Base-by-base conservation (phyloP, 768 basidiomycete species). In the Lactarius indigo region DNA sequence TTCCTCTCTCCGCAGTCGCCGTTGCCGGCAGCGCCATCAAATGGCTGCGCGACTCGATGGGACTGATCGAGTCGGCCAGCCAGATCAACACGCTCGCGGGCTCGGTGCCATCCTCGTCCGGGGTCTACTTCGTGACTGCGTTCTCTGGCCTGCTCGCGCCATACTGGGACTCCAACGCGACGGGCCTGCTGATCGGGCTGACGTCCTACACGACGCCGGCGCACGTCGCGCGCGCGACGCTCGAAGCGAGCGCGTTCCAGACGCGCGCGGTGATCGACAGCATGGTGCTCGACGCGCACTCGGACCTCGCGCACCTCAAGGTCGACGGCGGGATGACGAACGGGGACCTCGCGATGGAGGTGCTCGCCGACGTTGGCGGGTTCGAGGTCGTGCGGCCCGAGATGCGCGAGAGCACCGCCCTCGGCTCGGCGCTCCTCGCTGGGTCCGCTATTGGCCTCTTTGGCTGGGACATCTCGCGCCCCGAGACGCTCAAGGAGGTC, bases 261-360 rank as follows among this genome's bases (percentile, higher is more conserved):
- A 97, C 96, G 15, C 87, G 91, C 64, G 97, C 94, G 9, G 92
- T 99, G 71, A 84, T 98, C 57, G 94, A 98, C 75, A 90, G 92
- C 73, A 99, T 99, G 91, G 89, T 91, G 75, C 79, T 91, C 62
- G 96, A 99, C 78, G 90, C 92, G n/a, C 84, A 84, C 18, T 80
- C 82, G 5, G 87, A 91, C 57, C 83, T 97, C 62, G 88, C 89
- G 73, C 84, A 90, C 71, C 86, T 99, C 69, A 96, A 90, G 76
- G 96, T 99, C 41, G 97, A 98, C 76, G 97, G 97, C n/a, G 94
- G 95, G 18, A 96, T 97, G 91, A 97, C 95, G 13, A 96, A 96
- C 70, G 92, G 92, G 39, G 93, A 96, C 73, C 76, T 91, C 33
- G 91, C 89, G 64, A 93, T 96, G 94, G 81, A 84, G 72, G 79